Base-by-base conservation (phyloP, 768 basidiomycete genomes). In the Cantharellus cinnabarinus region DNA sequence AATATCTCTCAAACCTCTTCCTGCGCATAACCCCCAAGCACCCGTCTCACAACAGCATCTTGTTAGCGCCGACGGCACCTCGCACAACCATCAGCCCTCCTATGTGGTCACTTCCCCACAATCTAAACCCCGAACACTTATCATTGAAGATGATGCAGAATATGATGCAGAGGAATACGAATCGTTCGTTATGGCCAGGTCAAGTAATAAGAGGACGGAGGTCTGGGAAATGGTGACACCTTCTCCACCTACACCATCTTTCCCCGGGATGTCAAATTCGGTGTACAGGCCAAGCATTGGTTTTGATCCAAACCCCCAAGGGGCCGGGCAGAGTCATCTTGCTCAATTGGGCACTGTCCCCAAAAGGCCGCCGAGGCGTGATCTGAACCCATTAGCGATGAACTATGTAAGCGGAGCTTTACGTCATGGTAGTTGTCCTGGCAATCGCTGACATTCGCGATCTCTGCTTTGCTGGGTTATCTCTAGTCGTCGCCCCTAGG, bases 161-260 rank as follows among this genome's bases (percentile, higher is more conserved):
- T 14, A 10, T 37, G 35, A 54, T 37, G 10, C 14, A 54, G 38
- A 37, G 1, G 10, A 37, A 37, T 37, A 10, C 52, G 44, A 10
- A 29, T 48, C 10, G 10, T 48, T 48, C 10, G 44, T 10, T 48
- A 10, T 10, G 29, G 10, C 44, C 29, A 29, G 52, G 14, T 10
- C 52, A 0, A 37, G 7, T 10, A 10, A 10, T 14, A 54, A 54
- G 52, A 10, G 52, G 35, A 10, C 7, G 38, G 52, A 54, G 35
- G 52, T 54, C 7, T 54, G 52, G 52, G 52, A 54, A 37, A 54
- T 54, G 52, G 52, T 54, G 52, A 54, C 52, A 10, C 44, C 44
- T 48, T 29, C 20, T 29, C 20, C 44, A 48, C 10, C 44, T 29
- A 10, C 29, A 29, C 29, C 10, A 29, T 10, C 44, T 29, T 48